Conservation (phyloP, 495 filamentous ascomycete species). For the Talaromyces adpressus region DNA sequence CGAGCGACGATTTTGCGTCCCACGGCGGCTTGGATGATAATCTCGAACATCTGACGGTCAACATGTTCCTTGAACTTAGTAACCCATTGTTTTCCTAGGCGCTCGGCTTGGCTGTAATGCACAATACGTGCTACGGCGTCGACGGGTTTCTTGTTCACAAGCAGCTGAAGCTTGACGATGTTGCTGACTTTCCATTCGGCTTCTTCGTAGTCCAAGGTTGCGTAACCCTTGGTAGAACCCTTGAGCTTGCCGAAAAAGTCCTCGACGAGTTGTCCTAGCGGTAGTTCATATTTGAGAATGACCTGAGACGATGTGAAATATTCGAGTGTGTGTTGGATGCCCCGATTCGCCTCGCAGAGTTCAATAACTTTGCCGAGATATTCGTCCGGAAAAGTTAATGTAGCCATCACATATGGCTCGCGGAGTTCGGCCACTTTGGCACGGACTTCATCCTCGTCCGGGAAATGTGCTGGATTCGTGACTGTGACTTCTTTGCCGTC, state of each 20-base stretch:
- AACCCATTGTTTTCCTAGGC: constrained; percentile 80
- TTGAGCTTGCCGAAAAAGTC: constrained; percentile 98
- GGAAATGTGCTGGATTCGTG: constrained; percentile 80
- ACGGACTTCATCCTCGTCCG: constrained; percentile 59
- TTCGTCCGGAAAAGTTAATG: constrained; percentile 87
- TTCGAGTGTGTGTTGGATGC: constrained; percentile 73
- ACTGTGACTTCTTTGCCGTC: constrained; percentile 69
- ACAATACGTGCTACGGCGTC: constrained; percentile 91
- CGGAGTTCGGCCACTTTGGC: constrained; percentile 57
- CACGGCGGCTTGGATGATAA: constrained; percentile 87
- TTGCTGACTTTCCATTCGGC: constrained; percentile 75
- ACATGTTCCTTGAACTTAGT: constrained; percentile 97
- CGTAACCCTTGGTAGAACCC: constrained; percentile 74
- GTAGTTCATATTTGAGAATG: constrained; percentile 88
- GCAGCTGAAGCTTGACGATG: constrained; percentile 82
- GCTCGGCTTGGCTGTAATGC: constrained; percentile 68
- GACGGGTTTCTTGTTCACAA: constrained; percentile 89
- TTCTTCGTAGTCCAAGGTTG: constrained; percentile 91
- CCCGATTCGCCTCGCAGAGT: constrained; percentile 84
- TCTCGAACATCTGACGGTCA: constrained; percentile 90
- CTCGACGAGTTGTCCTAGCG: constrained; percentile 81
- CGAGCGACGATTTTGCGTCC: constrained; percentile 80
- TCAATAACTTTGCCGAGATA: constrained; percentile 93
- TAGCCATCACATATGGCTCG: constrained; percentile 81
- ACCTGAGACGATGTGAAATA: constrained; percentile 95